A percentile compares a stretch with the other conserved stretches of the same genome.
These are phyloP conservation scores for Nemania sp. DNA, from an alignment of 2,329 filamentous ascomycete species.

Conservation along the genomic window DNA sequence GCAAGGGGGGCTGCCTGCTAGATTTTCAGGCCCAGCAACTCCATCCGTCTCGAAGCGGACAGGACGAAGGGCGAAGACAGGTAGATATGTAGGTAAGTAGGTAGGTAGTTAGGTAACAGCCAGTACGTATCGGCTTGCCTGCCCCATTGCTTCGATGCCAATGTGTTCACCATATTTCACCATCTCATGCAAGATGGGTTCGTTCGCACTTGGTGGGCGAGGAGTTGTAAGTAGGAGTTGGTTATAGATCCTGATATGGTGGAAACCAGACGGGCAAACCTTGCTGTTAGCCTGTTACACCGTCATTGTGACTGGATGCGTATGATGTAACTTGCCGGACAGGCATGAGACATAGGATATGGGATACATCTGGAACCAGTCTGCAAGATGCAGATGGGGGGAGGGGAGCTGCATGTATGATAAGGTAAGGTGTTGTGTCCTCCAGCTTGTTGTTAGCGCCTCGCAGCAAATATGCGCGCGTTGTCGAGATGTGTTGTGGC, in stretches of 20 bases:
- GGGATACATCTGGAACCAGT: too few species aligned
- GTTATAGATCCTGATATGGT: background rate
- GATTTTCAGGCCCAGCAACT: background rate
- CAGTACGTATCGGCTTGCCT: too few species aligned
- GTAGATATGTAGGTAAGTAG: too few species aligned
- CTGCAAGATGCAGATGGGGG: background rate
- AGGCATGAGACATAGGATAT: background rate
- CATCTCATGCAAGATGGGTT: background rate
- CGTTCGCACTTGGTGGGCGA: background rate
- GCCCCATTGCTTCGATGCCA: background rate
- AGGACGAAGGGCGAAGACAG: background rate
- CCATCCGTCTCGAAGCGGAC: background rate
- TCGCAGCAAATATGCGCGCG: background rate
- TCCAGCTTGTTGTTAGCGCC: background rate
- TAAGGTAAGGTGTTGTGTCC: background rate
- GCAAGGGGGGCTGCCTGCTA: background rate
- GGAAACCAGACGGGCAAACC: background rate
- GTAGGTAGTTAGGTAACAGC: background rate
- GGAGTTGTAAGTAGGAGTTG: background rate
- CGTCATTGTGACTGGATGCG: background rate
- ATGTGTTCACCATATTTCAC: too few species aligned
- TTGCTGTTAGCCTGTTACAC: background rate
- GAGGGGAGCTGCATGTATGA: background rate
- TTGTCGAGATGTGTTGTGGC: background rate
- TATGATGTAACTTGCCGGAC: background rate